phyloP scores from a whole-genome alignment of 2,329 filamentous ascomycete genomes.

The Ceratocystis lukuohia region DNA sequence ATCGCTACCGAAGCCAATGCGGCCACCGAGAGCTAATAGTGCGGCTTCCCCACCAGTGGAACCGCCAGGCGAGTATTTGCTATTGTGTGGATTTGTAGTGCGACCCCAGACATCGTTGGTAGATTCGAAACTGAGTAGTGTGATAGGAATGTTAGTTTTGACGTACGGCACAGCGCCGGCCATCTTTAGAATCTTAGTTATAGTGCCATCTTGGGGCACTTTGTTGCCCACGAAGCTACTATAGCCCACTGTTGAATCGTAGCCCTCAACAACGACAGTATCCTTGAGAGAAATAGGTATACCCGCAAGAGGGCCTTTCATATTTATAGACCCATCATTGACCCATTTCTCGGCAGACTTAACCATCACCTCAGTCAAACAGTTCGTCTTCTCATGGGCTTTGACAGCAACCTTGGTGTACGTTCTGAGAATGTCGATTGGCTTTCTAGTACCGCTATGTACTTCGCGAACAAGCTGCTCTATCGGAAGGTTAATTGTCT shows the following conservation, averaged over 20 bases:
- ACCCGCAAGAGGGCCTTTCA: conserved; percentile 71
- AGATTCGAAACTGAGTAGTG: conserved; percentile 74
- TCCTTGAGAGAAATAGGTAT: conserved; percentile 81
- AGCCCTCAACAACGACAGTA: conserved; percentile 65
- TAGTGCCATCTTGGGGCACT: conserved; percentile 50
- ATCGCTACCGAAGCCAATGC: conserved; percentile 82
- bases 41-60: conserved; percentile 79
- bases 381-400: conserved; percentile 79
- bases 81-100: conserved; percentile 69
- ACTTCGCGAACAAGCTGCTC: conserved; percentile 65
- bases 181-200: conserved; percentile 68
- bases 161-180: conserved; percentile 82
- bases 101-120: conserved; percentile 68
- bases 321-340: conserved; percentile 44
- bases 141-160: conserved; percentile 83
- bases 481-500: conserved; percentile 60
- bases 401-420: conserved; percentile 78
- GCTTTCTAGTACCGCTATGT: conserved; percentile 50
- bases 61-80: conserved; percentile 74
- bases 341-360: conserved; percentile 64
- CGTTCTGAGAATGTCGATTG: conserved; percentile 62
- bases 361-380: conserved; percentile 75
- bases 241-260: conserved; percentile 72
- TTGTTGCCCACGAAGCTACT: conserved; percentile 59
- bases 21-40: conserved; percentile 64